Conservation (phyloP, 768 basidiomycete genomes). For the Tephrocybe sp. region DNA sequence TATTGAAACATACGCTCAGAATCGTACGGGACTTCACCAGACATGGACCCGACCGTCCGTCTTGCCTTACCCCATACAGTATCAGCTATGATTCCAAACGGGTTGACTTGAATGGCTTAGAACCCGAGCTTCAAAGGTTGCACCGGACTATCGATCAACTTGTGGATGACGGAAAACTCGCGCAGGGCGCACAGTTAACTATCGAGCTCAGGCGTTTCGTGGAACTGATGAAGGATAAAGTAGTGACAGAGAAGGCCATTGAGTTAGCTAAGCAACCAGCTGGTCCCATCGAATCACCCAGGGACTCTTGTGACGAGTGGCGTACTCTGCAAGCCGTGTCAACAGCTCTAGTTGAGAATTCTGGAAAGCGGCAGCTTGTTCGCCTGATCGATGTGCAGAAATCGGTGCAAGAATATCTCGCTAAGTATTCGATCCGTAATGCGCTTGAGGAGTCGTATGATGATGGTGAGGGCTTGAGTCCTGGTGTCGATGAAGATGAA, state of each 20-base stretch:
- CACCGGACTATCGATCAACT: slow-evolving; percentile 23
- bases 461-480: slow-evolving; percentile 6
- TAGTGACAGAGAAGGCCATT: slow-evolving; percentile 18
- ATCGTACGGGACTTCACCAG: slow-evolving; percentile 14
- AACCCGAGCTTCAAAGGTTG: slow-evolving; percentile 22
- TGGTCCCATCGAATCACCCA: slow-evolving; percentile 7
- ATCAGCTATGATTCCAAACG: slow-evolving; percentile 11
- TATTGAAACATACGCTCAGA: slow-evolving; percentile 24
- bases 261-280: slow-evolving; percentile 8
- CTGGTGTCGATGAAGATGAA: slow-evolving; percentile 1
- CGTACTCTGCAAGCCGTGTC: slow-evolving; percentile 19
- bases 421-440: neutral
- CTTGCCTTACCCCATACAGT: slow-evolving; percentile 1
- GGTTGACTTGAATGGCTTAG: slow-evolving; percentile 16
- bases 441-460: neutral
- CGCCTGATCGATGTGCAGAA: slow-evolving; percentile 35
- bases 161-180: slow-evolving; percentile 20
- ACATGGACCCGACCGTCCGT: neutral
- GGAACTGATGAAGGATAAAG: slow-evolving; percentile 25
- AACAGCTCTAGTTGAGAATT: slow-evolving; percentile 13
- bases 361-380: slow-evolving; percentile 26
- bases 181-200: slow-evolving; percentile 17
- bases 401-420: slow-evolving; percentile 29
- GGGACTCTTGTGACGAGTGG: slow-evolving; percentile 10
- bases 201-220: slow-evolving; percentile 25